A percentile compares a stretch with the other conserved stretches of the same genome.
phyloP scores from a whole-genome alignment of 371 early-diverging fungal genomes.

The Quaeritorhiza haematococci region DNA sequence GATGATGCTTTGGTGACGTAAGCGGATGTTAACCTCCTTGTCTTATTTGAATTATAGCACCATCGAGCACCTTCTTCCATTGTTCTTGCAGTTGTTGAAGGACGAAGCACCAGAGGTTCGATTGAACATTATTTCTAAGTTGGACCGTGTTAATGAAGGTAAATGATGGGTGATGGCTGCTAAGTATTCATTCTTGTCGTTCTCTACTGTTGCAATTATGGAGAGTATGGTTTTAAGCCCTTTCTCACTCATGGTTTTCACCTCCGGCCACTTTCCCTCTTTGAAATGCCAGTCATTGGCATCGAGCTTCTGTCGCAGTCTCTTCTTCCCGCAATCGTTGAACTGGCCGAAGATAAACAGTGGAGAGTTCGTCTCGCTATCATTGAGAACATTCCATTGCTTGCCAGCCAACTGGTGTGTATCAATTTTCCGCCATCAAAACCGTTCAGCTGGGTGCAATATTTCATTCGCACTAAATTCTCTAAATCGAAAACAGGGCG shows the following conservation, averaged over 20 bases:
- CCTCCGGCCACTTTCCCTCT: background rate
- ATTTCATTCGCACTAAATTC: background rate
- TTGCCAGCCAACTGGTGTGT: constrained; percentile 79
- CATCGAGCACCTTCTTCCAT: constrained; percentile 87
- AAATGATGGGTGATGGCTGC: background rate
- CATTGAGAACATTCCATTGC: constrained; percentile 94
- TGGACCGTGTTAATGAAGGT: constrained; percentile 89
- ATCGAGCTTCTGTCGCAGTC: constrained; percentile 95
- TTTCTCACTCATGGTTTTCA: background rate
- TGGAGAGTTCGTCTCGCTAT: constrained; percentile 98
- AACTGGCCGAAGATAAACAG: constrained; percentile 97
- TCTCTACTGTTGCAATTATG: background rate
- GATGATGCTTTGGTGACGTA: constrained; percentile 1
- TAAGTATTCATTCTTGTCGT: background rate
- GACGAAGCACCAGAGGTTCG: constrained; percentile 97
- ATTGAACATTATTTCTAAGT: constrained; percentile 93
- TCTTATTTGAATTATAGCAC: constrained; percentile 51
- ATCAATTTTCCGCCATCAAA: background rate
- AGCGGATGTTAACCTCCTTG: constrained; percentile 1
- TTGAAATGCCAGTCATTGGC: constrained; percentile 72
- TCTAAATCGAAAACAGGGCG: constrained; percentile 55
- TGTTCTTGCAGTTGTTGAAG: constrained; percentile 91
- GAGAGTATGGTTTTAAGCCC: background rate
- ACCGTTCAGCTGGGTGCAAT: background rate
- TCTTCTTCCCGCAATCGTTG: constrained; percentile 94